Evolutionary conservation across 2,329 filamentous ascomycete species (phyloP), one percentile per base, ranked within the genome.

Genomic region (Talaromyces rugulosus): DNA sequence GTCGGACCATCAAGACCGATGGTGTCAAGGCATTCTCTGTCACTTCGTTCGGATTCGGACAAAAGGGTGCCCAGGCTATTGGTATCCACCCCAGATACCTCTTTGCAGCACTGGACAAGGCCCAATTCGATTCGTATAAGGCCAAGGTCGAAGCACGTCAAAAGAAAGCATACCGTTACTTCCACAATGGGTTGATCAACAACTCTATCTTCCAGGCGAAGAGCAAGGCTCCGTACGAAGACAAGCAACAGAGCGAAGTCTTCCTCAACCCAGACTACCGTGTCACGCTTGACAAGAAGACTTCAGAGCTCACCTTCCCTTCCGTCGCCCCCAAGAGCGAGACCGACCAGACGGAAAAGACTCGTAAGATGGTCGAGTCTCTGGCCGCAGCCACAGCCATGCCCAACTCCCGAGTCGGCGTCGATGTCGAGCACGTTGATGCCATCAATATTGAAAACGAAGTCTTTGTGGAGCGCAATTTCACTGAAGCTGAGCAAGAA

Each of bases 21-120:
- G 95, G 95, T 66, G 85, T 99, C 83, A 99, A 98, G 82, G 96
- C 95, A 14, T 98, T 99, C 85, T 96, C 92, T 0, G 92, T 99
- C 66, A 99, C 96, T 6, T 99, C 96, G 0, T 99, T 99, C 77
- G 95, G 95, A 78, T 99, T 99, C 83, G 95, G 95, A 69, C 95
- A 99, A 79, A 99, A 99, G 87, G 95, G 95, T 74, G 91, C 95
- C 30, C 96, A 99, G 78, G 94, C 90, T 51, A 96, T 99, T 72
- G 95, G 94, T 83, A 89, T 99, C 58, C 95, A 99, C 77, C 92
- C 96, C 73, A 94, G 90, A 80, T 99, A 98, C 78, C 86, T 99
- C 62, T 99, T 89, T 70, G 95, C 95, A 56, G 89, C 91, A n/a
- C 89, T 99, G 58, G 94, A 98, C 72, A 86, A 94, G 79, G 82